phyloP scores from a whole-genome alignment of 345 rosid genomes.

The Eucalyptus cloeziana region DNA sequence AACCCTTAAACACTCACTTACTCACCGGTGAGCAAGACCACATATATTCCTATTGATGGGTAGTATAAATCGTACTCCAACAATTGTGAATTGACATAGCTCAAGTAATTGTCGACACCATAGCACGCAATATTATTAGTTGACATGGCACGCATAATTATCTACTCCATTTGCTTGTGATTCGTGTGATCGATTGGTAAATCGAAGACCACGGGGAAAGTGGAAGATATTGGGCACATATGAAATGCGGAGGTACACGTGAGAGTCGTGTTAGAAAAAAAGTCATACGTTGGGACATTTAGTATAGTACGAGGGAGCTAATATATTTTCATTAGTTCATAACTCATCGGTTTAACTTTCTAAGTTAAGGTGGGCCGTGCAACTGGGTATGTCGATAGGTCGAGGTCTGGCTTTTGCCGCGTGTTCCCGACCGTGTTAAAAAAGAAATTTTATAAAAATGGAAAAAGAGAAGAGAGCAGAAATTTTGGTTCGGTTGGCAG shows the following conservation, averaged over 20 bases:
- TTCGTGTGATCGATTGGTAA: fast-evolving
- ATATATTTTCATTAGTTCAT: too few species aligned
- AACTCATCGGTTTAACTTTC: fast-evolving
- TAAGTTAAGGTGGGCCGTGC: fast-evolving
- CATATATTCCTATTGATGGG: too few species aligned
- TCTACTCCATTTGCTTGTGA: not conserved
- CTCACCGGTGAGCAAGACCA: fast-evolving
- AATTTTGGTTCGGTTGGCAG: not conserved
- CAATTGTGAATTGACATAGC: not conserved
- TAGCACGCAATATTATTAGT: not conserved
- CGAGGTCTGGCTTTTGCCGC: not conserved
- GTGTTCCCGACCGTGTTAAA: not conserved
- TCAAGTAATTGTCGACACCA: not conserved
- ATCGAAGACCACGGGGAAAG: not conserved
- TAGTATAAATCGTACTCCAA: too few species aligned
- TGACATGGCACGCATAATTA: not conserved
- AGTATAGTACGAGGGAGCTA: fast-evolving
- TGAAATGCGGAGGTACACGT: fast-evolving
- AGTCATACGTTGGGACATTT: too few species aligned
- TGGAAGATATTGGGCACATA: not conserved
- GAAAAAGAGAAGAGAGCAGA: not conserved
- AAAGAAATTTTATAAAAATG: not conserved
- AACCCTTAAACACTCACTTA: too few species aligned
- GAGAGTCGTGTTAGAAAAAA: not conserved
- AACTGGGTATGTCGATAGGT: not conserved